Conservation (phyloP, 495 filamentous ascomycete genomes). For the Bathelium albidoporum region DNA sequence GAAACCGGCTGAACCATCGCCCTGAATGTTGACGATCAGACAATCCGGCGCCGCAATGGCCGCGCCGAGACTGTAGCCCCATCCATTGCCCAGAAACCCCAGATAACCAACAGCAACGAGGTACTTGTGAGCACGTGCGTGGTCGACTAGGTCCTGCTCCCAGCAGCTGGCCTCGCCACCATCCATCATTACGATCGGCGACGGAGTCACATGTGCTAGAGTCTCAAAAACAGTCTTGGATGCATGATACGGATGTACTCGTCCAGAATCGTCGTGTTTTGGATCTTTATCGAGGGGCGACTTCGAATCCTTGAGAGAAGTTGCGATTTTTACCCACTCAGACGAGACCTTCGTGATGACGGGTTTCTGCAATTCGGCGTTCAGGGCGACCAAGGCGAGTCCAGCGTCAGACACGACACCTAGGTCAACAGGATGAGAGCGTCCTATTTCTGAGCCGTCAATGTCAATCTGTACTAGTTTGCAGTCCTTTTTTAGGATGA, state of each 20-base stretch:
- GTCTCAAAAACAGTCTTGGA: conserved; percentile 16
- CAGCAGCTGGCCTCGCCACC: conserved; percentile 21
- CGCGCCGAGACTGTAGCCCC: conserved; percentile 21
- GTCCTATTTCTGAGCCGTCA: conserved; percentile 22
- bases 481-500: conserved; percentile 17
- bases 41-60: conserved; percentile 13
- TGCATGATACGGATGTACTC: conserved; percentile 22
- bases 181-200: conserved; percentile 19
- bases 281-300: conserved; percentile 15
- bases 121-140: conserved; percentile 11
- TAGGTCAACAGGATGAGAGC: conserved; percentile 15
- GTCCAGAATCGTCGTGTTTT: conserved; percentile 11
- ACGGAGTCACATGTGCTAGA: conserved; percentile 9
- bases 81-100: conserved; percentile 22
- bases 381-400: conserved; percentile 9
- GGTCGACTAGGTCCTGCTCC: conserved; percentile 11
- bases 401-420: conserved; percentile 20
- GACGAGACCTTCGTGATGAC: conserved; percentile 1
- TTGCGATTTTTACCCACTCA: conserved; percentile 18
- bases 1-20: conserved; percentile 23
- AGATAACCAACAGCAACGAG: conserved; percentile 20
- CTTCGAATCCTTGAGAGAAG: conserved; percentile 7
- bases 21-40: conserved; percentile 22
- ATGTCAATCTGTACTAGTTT: conserved; percentile 23
- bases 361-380: not conserved